Evolutionary conservation across 2,329 filamentous ascomycete species (phyloP), one percentile per base, ranked within the genome.

Genomic region (Claviceps sp.): DNA sequence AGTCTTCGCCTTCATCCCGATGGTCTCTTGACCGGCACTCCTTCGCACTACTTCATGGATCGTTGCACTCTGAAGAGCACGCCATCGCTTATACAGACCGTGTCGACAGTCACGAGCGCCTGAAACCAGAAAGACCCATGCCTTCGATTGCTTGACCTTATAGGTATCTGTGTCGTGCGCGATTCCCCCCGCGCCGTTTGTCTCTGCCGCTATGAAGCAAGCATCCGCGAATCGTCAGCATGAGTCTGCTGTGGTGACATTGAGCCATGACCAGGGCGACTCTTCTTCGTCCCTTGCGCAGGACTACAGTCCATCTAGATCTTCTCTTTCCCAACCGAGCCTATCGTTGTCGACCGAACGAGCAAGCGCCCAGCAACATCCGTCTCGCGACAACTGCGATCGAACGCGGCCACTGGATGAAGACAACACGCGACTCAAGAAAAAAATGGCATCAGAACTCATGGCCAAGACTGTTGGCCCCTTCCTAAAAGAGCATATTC

Each of bases 401-500:
- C 70, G 75, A 57, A 65, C 71, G 54, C 67, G 75, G 53, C 72
- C 71, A 22, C 70, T 75, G 54, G 74, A 78, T 54, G 70, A 73
- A 57, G 71, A 74, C 55, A 67, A 67, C 51, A 69, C 70, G 42
- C 71, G 76, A 19, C 68, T 79, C 48, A 70, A 73, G 59, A 80
- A 75, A 64, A 80, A 75, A 64, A 80, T 81, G 74, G 73, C 78
- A 47, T 73, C 74, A 55, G 84, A 84, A 58, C 77, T 89, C 52
- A 84, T 87, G 56, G 80, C 82, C 61, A 81, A 88, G 70, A 87
- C 87, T 53, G 82, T 95, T 57, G 85, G 85, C 39, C 90, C 91
- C 1, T 97, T 95, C 65, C 80, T 97, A 51, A 83, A 87, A 58
- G 86, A 89, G 65, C 90, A 97, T 64, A 95, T 96, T 48, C 91